Percentiles rank a stretch among this genome's conserved stretches.
These are phyloP conservation scores for Colletotrichum salicis DNA, from an alignment of 2,329 filamentous ascomycete genomes.

Conservation along the genomic window DNA sequence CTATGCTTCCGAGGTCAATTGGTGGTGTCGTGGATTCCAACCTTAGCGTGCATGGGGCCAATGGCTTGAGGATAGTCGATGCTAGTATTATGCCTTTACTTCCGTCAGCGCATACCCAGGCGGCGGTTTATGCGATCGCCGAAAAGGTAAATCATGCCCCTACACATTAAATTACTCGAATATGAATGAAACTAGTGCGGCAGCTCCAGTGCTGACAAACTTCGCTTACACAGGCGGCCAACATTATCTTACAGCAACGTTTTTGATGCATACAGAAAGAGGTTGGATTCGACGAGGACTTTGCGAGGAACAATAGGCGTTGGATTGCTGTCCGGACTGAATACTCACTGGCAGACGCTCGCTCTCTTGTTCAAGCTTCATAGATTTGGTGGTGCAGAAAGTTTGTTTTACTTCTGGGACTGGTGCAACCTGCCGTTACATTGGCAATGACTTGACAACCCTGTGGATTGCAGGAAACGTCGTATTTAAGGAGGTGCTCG, in stretches of 20 bases:
- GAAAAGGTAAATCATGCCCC: constrained; percentile 22
- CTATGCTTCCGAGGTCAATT: constrained; percentile 40
- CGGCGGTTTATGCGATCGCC: constrained; percentile 35
- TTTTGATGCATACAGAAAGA: neutral
- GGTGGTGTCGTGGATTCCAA: constrained; percentile 43
- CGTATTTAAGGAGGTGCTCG: neutral
- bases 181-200: neutral
- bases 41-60: constrained; percentile 41
- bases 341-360: neutral
- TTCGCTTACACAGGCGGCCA: neutral
- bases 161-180: fast-evolving
- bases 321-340: neutral
- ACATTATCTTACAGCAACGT: neutral
- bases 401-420: neutral
- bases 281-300: no score
- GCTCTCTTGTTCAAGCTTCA: neutral
- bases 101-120: constrained; percentile 34
- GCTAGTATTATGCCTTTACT: constrained; percentile 37
- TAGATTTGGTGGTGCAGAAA: neutral
- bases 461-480: neutral
- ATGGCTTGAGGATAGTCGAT: constrained; percentile 37
- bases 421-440: neutral
- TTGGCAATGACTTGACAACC: neutral
- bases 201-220: neutral
- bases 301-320: neutral